Conservation (phyloP, 2,329 filamentous ascomycete genomes). For the Coniosporium tulheliwenetii region DNA sequence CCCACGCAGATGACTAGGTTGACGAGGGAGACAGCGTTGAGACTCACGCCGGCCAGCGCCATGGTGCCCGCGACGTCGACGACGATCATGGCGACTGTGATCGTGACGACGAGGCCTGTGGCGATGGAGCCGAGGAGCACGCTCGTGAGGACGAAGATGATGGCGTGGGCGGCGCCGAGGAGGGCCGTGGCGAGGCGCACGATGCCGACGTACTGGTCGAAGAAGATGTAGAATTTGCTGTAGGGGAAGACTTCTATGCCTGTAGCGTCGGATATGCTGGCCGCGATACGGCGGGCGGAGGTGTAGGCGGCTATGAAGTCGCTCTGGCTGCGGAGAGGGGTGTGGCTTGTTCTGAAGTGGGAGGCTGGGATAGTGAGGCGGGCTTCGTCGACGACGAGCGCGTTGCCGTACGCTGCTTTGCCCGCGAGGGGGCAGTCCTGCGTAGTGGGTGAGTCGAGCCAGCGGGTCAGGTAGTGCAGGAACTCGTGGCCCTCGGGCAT, state of each 20-base stretch:
- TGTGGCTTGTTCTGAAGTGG: slow-evolving; percentile 86
- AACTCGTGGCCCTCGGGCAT: slow-evolving; percentile 96
- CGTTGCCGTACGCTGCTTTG: slow-evolving; percentile 70
- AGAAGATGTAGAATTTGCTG: slow-evolving; percentile 97
- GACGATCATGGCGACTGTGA: slow-evolving; percentile 85
- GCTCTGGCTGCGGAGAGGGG: slow-evolving; percentile 68
- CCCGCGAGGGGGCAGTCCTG: slow-evolving; percentile 80
- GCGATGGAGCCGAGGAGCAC: slow-evolving; percentile 68
- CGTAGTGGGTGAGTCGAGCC: slow-evolving; percentile 65
- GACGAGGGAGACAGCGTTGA: slow-evolving; percentile 90
- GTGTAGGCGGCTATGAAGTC: slow-evolving; percentile 90
- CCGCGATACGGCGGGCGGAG: slow-evolving; percentile 73
- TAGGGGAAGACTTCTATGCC: slow-evolving; percentile 85
- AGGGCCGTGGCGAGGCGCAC: slow-evolving; percentile 64
- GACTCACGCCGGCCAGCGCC: slow-evolving; percentile 72
- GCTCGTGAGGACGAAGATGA: slow-evolving; percentile 70
- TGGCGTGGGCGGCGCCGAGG: slow-evolving; percentile 65
- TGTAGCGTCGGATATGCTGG: slow-evolving; percentile 55
- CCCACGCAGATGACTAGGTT: slow-evolving; percentile 96
- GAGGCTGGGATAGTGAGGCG: slow-evolving; percentile 57
- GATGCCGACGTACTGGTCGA: slow-evolving; percentile 88
- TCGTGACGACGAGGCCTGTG: slow-evolving; percentile 68
- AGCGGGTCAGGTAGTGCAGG: slow-evolving; percentile 67
- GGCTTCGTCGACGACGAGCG: slow-evolving; percentile 61
- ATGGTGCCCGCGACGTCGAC: slow-evolving; percentile 91